phyloP scores from a whole-genome alignment of 108 stramenopile species.

The Skeletonema tropicum region DNA sequence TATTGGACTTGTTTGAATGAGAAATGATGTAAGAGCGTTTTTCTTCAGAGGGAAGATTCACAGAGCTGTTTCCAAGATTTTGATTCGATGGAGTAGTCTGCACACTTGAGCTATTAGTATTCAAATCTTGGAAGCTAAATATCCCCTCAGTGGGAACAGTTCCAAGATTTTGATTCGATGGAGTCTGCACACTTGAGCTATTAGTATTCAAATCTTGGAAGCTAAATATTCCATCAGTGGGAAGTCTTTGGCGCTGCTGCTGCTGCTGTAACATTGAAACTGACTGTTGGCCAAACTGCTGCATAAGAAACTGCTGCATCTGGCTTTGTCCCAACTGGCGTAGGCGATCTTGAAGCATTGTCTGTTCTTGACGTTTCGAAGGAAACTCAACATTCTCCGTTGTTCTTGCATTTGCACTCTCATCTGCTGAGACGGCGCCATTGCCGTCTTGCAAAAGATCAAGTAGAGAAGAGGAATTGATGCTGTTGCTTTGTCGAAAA shows the following conservation, averaged over 20 bases:
- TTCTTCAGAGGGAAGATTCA: too few relatives aligned
- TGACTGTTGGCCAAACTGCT: neutral
- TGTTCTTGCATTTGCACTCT: neutral
- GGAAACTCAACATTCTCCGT: neutral
- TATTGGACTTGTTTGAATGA: neutral
- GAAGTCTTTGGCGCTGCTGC: neutral
- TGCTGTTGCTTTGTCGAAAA: neutral
- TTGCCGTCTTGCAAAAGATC: neutral
- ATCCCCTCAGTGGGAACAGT: neutral
- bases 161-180: too few relatives aligned
- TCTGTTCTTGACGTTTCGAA: neutral
- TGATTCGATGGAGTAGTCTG: neutral
- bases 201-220: neutral
- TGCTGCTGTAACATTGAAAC: neutral
- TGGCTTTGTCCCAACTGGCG: constrained; percentile 1
- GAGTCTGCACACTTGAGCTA: too few relatives aligned
- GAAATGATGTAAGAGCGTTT: neutral
- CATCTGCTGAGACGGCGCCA: neutral
- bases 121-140: neutral
- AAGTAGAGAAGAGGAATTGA: neutral
- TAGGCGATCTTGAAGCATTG: neutral
- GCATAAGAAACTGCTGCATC: constrained; percentile 3
- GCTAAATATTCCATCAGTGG: neutral
- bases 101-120: neutral
- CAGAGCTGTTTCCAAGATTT: neutral